A percentile compares a stretch with the other conserved stretches of the same genome.
Evolutionary conservation across 2,329 filamentous ascomycete species (phyloP).

Genomic region (Fusarium chaquense): DNA sequence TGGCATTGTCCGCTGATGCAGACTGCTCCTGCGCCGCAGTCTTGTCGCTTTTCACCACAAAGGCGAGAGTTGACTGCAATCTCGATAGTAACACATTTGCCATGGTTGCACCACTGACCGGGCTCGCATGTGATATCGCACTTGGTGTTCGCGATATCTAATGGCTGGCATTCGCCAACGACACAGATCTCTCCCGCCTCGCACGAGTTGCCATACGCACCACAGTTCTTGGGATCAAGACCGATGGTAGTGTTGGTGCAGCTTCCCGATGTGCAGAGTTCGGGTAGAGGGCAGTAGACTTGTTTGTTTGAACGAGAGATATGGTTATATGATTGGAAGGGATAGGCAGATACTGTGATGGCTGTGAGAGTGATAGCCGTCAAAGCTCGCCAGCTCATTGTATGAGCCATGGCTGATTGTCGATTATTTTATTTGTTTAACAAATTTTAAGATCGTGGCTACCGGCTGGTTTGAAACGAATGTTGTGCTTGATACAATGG

Average conservation of each 20-base stretch:
- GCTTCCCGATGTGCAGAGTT: conserved; percentile 24
- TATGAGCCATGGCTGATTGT: conserved; percentile 15
- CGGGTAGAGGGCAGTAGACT: conserved; percentile 17
- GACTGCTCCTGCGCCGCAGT: conserved; percentile 23
- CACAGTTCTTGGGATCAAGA: conserved; percentile 29
- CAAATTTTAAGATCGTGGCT: not conserved
- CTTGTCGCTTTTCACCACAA: conserved; percentile 4
- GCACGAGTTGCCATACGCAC: conserved; percentile 19
- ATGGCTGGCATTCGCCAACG: conserved; percentile 16
- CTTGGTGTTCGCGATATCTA: conserved; percentile 19
- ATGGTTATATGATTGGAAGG: conserved; percentile 3
- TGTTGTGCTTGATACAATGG: not conserved
- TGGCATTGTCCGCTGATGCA: conserved; percentile 33
- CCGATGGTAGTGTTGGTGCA: conserved; percentile 37
- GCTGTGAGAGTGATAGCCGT: not conserved
- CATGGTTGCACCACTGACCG: conserved; percentile 28
- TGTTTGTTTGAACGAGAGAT: conserved; percentile 5
- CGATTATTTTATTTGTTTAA: not conserved
- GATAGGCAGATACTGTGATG: conserved; percentile 5
- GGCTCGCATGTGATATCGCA: conserved; percentile 14
- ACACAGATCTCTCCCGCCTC: conserved; percentile 28
- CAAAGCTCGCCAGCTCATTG: conserved; percentile 21
- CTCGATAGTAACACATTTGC: conserved; percentile 29
- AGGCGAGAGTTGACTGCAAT: conserved; percentile 18
- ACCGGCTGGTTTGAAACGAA: not conserved